Evolutionary conservation across 139 green algal genomes (phyloP).

Genomic region (Chlorella sp.): DNA sequence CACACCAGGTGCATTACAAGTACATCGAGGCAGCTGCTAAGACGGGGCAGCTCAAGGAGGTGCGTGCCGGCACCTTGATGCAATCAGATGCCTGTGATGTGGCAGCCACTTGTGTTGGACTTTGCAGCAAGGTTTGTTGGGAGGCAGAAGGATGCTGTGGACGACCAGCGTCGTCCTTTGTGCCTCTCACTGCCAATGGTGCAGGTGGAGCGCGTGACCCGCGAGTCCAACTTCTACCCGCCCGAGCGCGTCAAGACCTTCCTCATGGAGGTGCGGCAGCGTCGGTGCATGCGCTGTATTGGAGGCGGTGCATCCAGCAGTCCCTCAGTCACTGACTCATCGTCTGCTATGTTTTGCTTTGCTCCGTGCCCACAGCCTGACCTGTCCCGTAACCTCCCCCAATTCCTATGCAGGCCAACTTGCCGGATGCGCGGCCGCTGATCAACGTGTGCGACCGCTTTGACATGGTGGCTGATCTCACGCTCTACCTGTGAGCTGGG

Average conservation of each 20-base stretch:
- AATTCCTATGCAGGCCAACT: conserved; percentile 83
- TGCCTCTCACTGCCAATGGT: too few species aligned
- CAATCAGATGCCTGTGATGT: too few species aligned
- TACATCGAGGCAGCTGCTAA: conserved; percentile 99
- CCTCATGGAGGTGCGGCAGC: conserved; percentile 90
- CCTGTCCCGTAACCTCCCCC: too few species aligned
- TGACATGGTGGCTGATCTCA: conserved; percentile 96
- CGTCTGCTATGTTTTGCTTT: too few species aligned
- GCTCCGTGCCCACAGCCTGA: too few species aligned
- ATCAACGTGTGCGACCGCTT: conserved; percentile 99
- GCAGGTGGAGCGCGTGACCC: conserved; percentile 94
- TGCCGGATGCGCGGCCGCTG: conserved; percentile 96
- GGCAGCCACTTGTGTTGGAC: too few species aligned
- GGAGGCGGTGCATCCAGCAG: too few species aligned
- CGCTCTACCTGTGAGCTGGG: conserved; percentile 79
- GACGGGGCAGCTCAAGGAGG: conserved; percentile 89
- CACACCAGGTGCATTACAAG: conserved; percentile 90
- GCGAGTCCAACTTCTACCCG: conserved; percentile 92
- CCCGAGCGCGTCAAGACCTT: conserved; percentile 94
- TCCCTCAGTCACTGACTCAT: too few species aligned
- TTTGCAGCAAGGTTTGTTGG: too few species aligned
- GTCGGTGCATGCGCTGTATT: neutral
- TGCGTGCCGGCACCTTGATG: too few species aligned
- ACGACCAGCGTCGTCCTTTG: too few species aligned
- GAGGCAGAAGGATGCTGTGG: too few species aligned